Evolutionary conservation across 1,284 basidiomycete species (phyloP).

Genomic region (Rhodotorula sp.): DNA sequence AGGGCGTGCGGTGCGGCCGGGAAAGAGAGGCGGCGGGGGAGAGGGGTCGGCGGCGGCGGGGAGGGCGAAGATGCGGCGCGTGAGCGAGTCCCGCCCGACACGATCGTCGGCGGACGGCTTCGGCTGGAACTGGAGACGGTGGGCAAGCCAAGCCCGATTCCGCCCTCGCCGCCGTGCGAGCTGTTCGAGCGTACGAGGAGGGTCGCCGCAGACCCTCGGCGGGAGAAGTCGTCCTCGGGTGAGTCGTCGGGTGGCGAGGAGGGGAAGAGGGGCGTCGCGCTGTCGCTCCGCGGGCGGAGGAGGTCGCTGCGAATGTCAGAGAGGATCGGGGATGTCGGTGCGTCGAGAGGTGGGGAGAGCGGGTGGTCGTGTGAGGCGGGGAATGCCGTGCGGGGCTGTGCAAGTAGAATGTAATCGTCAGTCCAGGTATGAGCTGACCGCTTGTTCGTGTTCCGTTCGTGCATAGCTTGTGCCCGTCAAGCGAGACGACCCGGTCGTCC

Average conservation of each 20-base stretch:
- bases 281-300: background rate
- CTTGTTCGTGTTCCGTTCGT: no score
- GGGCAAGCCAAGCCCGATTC: conserved; percentile 1
- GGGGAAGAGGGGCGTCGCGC: background rate
- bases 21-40: conserved; percentile 12
- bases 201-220: background rate
- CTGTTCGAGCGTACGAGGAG: background rate
- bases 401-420: background rate
- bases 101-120: background rate
- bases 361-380: conserved; percentile 15
- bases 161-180: background rate
- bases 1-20: conserved; percentile 29
- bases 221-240: background rate
- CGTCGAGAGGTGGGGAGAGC: conserved; percentile 28
- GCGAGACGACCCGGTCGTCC: no score
- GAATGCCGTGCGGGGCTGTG: background rate
- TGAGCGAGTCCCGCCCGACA: background rate
- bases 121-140: background rate
- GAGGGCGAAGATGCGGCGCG: background rate
- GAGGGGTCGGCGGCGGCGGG: background rate
- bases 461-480: background rate
- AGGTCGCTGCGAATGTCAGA: background rate
- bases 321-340: background rate
- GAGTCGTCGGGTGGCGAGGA: background rate
- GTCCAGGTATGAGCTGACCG: background rate